These are phyloP conservation scores for Paracorniculantispora psalliotae DNA, from an alignment of 2,329 filamentous ascomycete genomes.

Conservation along the genomic window DNA sequence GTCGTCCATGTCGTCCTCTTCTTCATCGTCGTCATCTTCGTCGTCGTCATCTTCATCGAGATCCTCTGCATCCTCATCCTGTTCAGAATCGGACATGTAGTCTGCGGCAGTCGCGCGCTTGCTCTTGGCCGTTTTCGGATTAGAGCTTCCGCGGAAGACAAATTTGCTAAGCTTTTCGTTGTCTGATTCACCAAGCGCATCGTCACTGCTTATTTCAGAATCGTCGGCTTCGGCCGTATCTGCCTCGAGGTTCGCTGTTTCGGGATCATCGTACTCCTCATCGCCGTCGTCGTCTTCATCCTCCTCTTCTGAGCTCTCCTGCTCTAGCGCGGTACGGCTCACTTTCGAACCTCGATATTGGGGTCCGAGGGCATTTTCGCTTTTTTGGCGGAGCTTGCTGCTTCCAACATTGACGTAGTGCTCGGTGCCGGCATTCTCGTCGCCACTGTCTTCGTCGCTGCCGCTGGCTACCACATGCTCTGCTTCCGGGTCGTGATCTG, in stretches of 20 bases:
- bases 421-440: conserved; percentile 64
- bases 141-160: conserved; percentile 55
- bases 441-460: conserved; percentile 43
- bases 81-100: conserved; percentile 48
- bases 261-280: conserved; percentile 51
- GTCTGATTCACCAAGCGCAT: conserved; percentile 78
- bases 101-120: conserved; percentile 49
- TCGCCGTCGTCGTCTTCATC: conserved; percentile 42
- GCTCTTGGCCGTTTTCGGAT: conserved; percentile 34
- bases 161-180: conserved; percentile 76
- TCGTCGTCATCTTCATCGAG: conserved; percentile 34
- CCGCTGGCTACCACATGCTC: conserved; percentile 52
- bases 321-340: conserved; percentile 61
- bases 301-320: conserved; percentile 49
- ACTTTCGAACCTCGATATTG: conserved; percentile 76
- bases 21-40: conserved; percentile 33
- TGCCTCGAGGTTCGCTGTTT: conserved; percentile 47
- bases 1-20: conserved; percentile 34
- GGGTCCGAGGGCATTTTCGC: conserved; percentile 64
- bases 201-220: conserved; percentile 60
- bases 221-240: conserved; percentile 47
- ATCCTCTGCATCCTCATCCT: conserved; percentile 34
- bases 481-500: conserved; percentile 79
- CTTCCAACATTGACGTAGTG: conserved; percentile 82
- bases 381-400: conserved; percentile 74